A percentile compares a stretch with the other conserved stretches of the same genome.
Conservation (phyloP, 306 rosid species). For the Acacia crassicarpa region DNA sequence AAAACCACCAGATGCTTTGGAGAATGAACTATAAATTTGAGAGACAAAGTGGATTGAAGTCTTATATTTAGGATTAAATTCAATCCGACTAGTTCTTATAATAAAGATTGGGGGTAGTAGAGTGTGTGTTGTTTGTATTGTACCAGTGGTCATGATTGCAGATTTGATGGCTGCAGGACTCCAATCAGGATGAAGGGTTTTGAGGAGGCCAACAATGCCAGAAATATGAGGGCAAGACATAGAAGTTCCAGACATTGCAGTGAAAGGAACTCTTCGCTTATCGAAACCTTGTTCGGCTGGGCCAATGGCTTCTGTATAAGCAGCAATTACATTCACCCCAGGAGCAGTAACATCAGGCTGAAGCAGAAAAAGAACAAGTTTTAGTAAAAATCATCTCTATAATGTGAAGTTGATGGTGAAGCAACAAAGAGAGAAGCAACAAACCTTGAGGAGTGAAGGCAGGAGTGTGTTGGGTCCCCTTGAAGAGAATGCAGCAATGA, state of each 20-base stretch:
- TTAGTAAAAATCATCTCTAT: not conserved
- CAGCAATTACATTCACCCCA: conserved; percentile 55
- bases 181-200: conserved; percentile 55
- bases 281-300: conserved; percentile 33
- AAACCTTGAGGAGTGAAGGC: conserved; percentile 61
- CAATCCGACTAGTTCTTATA: too few relatives aligned
- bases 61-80: too few relatives aligned
- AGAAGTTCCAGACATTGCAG: conserved; percentile 49
- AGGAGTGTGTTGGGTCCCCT: conserved; percentile 64
- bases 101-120: too few relatives aligned
- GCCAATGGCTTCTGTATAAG: conserved; percentile 37
- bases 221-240: conserved; percentile 65
- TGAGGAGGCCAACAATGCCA: conserved; percentile 61
- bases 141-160: conserved; percentile 75
- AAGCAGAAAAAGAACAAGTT: not conserved
- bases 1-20: too few relatives aligned
- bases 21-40: too few relatives aligned
- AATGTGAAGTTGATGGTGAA: not conserved
- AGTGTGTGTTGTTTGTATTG: too few relatives aligned
- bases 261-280: conserved; percentile 39
- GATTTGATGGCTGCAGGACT: conserved; percentile 65
- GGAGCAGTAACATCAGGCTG: conserved; percentile 74
- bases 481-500: conserved; percentile 68
- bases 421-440: not conserved
- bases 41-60: too few relatives aligned